phyloP scores from a whole-genome alignment of 108 stramenopile genomes.

The Nannochloropsis salina region DNA sequence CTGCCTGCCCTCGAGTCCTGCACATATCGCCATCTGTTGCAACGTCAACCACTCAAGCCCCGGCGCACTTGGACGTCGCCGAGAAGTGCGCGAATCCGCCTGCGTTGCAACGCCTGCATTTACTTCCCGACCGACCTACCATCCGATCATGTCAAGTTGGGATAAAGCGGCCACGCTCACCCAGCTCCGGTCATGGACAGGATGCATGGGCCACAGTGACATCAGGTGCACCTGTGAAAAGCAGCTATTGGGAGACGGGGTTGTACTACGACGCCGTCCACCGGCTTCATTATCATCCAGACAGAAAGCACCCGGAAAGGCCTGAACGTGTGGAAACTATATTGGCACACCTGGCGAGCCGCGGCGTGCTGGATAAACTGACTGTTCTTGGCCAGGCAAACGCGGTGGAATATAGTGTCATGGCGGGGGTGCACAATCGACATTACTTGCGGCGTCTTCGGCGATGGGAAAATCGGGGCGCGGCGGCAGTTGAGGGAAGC shows the following conservation, averaged over 20 bases:
- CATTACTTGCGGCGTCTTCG: conserved; percentile 2
- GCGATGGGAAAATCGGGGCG: not conserved
- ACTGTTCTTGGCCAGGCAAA: not conserved
- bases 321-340: conserved; percentile 27
- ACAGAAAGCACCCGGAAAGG: conserved; percentile 26
- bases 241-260: not conserved
- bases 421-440: not conserved
- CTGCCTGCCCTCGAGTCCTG: not conserved
- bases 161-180: no score
- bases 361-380: conserved; percentile 15
- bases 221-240: no score
- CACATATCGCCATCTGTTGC: no score
- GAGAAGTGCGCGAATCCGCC: no score
- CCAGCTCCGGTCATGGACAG: no score
- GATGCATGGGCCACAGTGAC: no score
- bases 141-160: no score
- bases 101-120: no score
- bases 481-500: not conserved
- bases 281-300: conserved; percentile 9
- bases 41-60: no score
- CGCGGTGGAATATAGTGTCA: not conserved
- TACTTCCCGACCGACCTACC: no score
- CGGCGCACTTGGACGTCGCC: no score
- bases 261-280: not conserved
- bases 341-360: conserved; percentile 12